Base-by-base conservation (phyloP, 2,329 filamentous ascomycete genomes). In the Drechslerella dactyloides region DNA sequence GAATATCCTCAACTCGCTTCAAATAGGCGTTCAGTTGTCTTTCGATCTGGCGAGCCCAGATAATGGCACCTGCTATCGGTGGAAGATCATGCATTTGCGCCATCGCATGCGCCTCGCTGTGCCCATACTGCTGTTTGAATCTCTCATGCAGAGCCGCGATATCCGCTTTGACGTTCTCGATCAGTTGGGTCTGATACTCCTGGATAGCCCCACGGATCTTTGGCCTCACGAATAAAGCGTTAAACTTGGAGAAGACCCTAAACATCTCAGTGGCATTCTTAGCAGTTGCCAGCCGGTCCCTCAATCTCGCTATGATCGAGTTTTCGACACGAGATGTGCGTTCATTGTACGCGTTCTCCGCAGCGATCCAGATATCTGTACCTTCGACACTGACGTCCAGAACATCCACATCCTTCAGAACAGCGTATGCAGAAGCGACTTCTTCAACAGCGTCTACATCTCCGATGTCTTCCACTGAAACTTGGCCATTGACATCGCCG, bases 191-290 rank as follows among this genome's bases (percentile, higher is more conserved):
- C 80, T 99, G 94, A 79, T 99, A 99, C 81, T 99, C 93, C 48
- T 92, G 90, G 77, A 99, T 99, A 62, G 94, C 96, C 75, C 96
- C 93, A 75, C 94, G 89, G 81, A 99, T 97, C 84, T 99, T 99
- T n/a, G 94, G 94, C 69, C 94, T 88, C 64, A 99, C 93, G 76
- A 99, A 96, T 30, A 99, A 87, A 1, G 94, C 94, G 79, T 99
- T 99, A 85, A 99, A 99, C 79, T 97, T 97, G 59, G 94, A 97
- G 80, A 99, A 99, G 73, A 99, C 94, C 61, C 96, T 90, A 80
- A 99, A 99, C 94, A 99, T 99, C 81, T 99, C 96, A 78, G 96
- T 97, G 44, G 94, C 94, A 73, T 92, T 96, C 83, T 96, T 97
- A 11, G 94, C 93, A 5, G 92, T 96, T 13, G 93, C 94, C 63